phyloP scores from a whole-genome alignment of 169 alveolate genomes.

The Plasmodium gonderi region DNA sequence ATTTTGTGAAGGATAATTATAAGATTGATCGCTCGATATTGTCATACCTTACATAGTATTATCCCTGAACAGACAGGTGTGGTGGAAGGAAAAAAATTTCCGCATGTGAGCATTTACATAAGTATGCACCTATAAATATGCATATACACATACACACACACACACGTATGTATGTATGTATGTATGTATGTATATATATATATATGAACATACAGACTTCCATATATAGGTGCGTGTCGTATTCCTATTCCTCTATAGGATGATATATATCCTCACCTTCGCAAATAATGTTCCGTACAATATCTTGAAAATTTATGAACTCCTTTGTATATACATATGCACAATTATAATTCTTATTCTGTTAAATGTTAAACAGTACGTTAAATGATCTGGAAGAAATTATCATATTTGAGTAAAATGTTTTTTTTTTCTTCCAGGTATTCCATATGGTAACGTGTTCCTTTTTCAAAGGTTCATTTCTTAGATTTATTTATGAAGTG shows the following conservation, averaged over 20 bases:
- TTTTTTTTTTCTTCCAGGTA: too few species aligned
- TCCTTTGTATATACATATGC: background rate
- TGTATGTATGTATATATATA: background rate
- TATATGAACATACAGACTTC: background rate
- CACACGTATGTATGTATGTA: background rate
- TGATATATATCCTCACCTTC: background rate
- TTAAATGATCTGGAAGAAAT: background rate
- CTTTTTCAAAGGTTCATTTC: background rate
- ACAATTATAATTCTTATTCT: background rate
- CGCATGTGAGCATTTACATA: background rate
- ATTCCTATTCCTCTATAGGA: background rate
- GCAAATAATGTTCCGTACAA: background rate
- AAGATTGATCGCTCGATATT: background rate
- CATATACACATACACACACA: background rate
- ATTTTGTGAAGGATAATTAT: background rate
- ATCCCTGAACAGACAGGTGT: background rate
- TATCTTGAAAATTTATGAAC: background rate
- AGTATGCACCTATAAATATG: background rate
- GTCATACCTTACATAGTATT: background rate
- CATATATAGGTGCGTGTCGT: background rate
- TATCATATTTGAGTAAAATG: background rate
- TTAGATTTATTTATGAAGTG: background rate
- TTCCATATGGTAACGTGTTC: background rate
- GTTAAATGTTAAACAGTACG: background rate
- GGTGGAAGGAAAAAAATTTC: background rate